Evolutionary conservation across 352 stramenopile species (phyloP), one percentile per base, ranked within the genome.

Genomic region (Saprolegnia diclina): DNA sequence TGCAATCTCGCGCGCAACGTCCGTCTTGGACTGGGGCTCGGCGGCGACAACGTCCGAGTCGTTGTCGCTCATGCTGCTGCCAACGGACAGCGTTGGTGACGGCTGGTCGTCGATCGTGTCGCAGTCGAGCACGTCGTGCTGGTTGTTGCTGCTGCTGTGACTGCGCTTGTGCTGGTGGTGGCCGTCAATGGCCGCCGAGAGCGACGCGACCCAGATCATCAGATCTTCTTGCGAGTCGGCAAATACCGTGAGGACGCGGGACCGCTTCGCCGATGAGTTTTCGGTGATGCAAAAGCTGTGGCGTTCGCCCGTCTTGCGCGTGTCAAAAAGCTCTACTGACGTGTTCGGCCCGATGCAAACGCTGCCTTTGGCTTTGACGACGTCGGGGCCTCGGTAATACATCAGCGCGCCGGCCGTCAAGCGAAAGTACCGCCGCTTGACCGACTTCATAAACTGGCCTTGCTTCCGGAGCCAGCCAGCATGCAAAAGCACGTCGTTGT

Each of bases 401-500:
- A 81, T 77, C 44, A 95, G 79, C 52, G 76, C 89, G 29, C 10
- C 38, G 0, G 74, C 76, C 0, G 83, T 83, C 13, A 95, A 81
- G 70, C 92, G 84, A 52, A 95, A 95, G 85, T 85, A 95, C 10
- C 87, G 77, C 7, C 87, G 82, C 77, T 95, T 93, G n/a, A 83
- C 90, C 35, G 80, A 90, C 72, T 92, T 90, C 35, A 95, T 78
- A 71, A 95, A 79, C 48, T 90, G 85, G 9, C 87, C 87, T 56
- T 86, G 85, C 72, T 95, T 95, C 10, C 82, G 80, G 35, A 95
- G 73, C 87, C 87, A 95, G 11, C 87, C 87, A 0, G 85, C 90
- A 67, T 89, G 89, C 42, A 95, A 50, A 24, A 89, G 77, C 1
- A 77, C 74, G 56, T 85, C 81, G 53, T 89, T 80, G 14, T 74